Evolutionary conservation across 2,329 filamentous ascomycete species (phyloP).

Genomic region (Pestalotiopsis sp.): DNA sequence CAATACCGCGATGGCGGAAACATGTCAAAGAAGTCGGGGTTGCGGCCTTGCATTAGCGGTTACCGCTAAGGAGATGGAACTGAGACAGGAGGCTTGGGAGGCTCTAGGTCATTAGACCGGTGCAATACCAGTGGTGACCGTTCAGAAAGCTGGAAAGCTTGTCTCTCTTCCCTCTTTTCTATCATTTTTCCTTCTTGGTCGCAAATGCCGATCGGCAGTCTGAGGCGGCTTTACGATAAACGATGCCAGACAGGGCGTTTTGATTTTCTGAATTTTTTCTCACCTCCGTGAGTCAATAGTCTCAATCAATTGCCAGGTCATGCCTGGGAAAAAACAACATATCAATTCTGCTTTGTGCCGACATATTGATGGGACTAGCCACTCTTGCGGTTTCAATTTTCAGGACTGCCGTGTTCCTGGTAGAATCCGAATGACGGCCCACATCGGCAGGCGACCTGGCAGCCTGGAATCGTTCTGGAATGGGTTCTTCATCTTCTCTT

Average conservation of each 20-base stretch:
- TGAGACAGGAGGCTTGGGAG: background rate
- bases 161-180: background rate
- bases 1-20: background rate
- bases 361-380: background rate
- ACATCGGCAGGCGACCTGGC: background rate
- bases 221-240: background rate
- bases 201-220: background rate
- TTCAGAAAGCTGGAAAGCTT: background rate
- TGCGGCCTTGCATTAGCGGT: background rate
- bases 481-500: background rate
- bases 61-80: background rate
- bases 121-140: no score
- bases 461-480: background rate
- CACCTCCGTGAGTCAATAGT: background rate
- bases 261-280: background rate
- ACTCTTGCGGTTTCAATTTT: background rate
- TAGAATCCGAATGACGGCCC: background rate
- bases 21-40: background rate
- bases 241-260: background rate
- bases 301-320: background rate
- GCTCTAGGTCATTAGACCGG: background rate
- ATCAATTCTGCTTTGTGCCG: background rate
- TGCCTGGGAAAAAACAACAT: background rate
- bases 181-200: background rate
- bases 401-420: background rate